Evolutionary conservation across 2,329 filamentous ascomycete genomes (phyloP), one percentile per base, ranked within the genome.

Genomic region (Aspergillus fructus): DNA sequence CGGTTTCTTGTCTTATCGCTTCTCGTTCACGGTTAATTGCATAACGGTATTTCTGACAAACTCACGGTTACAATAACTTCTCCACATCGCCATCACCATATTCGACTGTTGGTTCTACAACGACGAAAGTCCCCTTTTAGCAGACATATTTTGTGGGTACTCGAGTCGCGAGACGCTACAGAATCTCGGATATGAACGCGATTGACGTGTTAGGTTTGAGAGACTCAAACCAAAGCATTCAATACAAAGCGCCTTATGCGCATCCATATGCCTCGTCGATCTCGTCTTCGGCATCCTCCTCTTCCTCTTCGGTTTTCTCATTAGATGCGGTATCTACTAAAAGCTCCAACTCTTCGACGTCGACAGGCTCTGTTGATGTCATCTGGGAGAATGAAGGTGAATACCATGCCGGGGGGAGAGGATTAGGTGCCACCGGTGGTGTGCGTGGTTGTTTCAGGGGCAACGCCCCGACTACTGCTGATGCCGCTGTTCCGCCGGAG

Each of bases 271-370:
- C 84, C 71, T 84, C 86, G 59, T 87, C 88, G 42, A 78, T 91
- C 80, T 85, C 87, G 69, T 88, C 88, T 56, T 90, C 89, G 65
- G 85, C 89, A 58, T 91, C 90, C 30, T 89, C 89, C 55, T 92
- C 89, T 19, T 84, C 88, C 57, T 85, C 86, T 55, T 94, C 90
- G 34, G 82, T 91, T 66, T 94, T 91, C 81, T 94, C 91, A 64
- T 82, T 89, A 68, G 83, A 85, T 69, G 73, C 75, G 41, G 70
- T 81, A 50, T 88, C 86, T 55, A 87, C 85, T 19, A 88, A 91
- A 76, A 81, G 81, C 61, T 90, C 89, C 53, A 85, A 89, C 66
- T 87, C 88, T 59, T 86, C 87, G 41, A 86, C 85, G 54, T 87
- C 87, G 55, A 81, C 84, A 59, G 81, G 82, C 69, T 83, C 84